Base-by-base conservation (phyloP, 179 eudicot genomes). In the Vitellaria paradoxa region DNA sequence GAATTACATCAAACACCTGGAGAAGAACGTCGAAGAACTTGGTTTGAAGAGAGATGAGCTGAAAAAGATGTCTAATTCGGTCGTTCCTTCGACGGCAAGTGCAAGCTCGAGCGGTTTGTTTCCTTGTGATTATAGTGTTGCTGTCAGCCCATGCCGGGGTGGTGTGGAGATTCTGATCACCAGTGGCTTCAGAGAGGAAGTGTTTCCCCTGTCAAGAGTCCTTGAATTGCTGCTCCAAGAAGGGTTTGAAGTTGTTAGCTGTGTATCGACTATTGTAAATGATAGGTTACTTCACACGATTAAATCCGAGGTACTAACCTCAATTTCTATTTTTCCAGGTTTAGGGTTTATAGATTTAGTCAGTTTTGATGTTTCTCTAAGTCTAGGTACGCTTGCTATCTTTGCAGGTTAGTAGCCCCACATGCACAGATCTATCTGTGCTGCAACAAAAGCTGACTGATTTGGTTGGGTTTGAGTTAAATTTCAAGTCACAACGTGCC, bases 1-100 rank as follows among this genome's bases (percentile, higher is more conserved):
- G 77, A 80, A 77, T 37, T 85, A 85, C 59, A 85, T 85, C 26
- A 75, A 82, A 11, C 63, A 75, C 69, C 55, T 82, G 60, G 74
- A 85, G 73, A 74, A 75, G 11, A 82, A 73, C 18, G 80, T 85
- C 65, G 47, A 72, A 30, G 78, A 80, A 55, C 64, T 85, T 46
- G 55, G 66, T 57, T 57, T 45, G 24, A 80, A 64, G 52, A 78
- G 77, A 68, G 84, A 82, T 46, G 74, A 47, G 68, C 73, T 85
- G 9, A 72, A 77, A 52, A 64, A 24, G 24, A 17, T 55, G 50
- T 37, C 71, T 5, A 72, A 68, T 42, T 47, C 70, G 18, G 62
- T 37, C n/a, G 72, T 64, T 13, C 7, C 21, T 65, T 7, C 42
- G 14, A n/a, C 17, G 23, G 65, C 66, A 52, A 68, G 42, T 24